phyloP scores from a whole-genome alignment of 306 rosid species.

The Dryas alaskensis region DNA sequence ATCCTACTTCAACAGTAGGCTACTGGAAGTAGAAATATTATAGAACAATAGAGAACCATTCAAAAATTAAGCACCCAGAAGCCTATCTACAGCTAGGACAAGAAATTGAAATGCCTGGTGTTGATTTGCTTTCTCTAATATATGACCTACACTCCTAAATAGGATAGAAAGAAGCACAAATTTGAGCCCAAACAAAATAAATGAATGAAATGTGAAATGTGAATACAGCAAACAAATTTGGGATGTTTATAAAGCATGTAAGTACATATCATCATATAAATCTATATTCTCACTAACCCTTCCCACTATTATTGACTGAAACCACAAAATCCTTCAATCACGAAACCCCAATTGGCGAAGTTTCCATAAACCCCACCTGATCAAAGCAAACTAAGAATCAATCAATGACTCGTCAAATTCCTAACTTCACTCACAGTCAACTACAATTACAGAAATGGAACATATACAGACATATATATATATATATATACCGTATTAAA shows the following conservation, averaged over 20 bases:
- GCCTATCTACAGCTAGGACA: background rate
- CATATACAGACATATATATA: background rate
- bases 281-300: constrained; percentile 9
- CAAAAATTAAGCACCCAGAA: background rate
- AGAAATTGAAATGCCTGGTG: background rate
- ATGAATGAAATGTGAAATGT: background rate
- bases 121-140: constrained; percentile 1
- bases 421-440: constrained; percentile 28
- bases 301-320: constrained; percentile 17
- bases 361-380: constrained; percentile 25
- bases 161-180: background rate
- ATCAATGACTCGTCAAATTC: constrained; percentile 12
- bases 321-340: constrained; percentile 18
- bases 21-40: constrained; percentile 13
- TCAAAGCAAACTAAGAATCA: constrained; percentile 22
- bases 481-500: background rate
- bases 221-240: constrained; percentile 6
- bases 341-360: constrained; percentile 23
- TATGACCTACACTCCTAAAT: background rate
- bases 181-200: background rate
- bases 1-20: constrained; percentile 9
- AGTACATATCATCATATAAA: constrained; percentile 4
- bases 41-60: background rate
- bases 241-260: constrained; percentile 13
- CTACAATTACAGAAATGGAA: background rate